These are phyloP conservation scores for Daldinia concentrica DNA, from an alignment of 495 filamentous ascomycete genomes.

Conservation along the genomic window DNA sequence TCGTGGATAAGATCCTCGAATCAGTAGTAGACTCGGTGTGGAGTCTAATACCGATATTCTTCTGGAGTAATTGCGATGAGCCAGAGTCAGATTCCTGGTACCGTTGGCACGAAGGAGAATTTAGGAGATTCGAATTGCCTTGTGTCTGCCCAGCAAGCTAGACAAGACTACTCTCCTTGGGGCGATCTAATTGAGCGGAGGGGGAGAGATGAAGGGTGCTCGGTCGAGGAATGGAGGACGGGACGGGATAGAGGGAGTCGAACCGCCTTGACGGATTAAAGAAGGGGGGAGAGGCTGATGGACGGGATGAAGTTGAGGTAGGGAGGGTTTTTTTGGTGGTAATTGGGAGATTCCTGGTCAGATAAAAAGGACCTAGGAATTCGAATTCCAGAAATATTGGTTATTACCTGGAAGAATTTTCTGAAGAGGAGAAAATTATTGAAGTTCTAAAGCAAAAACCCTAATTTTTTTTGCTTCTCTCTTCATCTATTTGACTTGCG, in stretches of 20 bases:
- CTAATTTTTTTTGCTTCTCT: constrained; percentile 37
- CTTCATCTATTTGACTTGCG: constrained; percentile 26
- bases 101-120: constrained; percentile 45
- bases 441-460: constrained; percentile 35
- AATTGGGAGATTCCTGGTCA: constrained; percentile 44
- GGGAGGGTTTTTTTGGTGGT: constrained; percentile 42
- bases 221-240: constrained; percentile 56
- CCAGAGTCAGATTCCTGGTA: constrained; percentile 49
- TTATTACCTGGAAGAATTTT: constrained; percentile 44
- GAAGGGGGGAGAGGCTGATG: constrained; percentile 9
- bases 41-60: constrained; percentile 46
- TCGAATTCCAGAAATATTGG: constrained; percentile 42
- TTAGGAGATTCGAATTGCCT: constrained; percentile 39
- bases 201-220: constrained; percentile 47
- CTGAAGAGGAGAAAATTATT: constrained; percentile 40
- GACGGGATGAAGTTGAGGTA: constrained; percentile 18
- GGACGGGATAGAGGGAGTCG: constrained; percentile 50
- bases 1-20: constrained; percentile 46
- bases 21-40: constrained; percentile 45
- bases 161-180: constrained; percentile 49
- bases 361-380: constrained; percentile 44
- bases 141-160: constrained; percentile 40
- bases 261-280: constrained; percentile 50
- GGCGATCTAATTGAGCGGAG: constrained; percentile 42
- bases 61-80: constrained; percentile 47